Evolutionary conservation across 371 early-diverging fungal genomes (phyloP).

Genomic region (Rhizopus arrhizus): DNA sequence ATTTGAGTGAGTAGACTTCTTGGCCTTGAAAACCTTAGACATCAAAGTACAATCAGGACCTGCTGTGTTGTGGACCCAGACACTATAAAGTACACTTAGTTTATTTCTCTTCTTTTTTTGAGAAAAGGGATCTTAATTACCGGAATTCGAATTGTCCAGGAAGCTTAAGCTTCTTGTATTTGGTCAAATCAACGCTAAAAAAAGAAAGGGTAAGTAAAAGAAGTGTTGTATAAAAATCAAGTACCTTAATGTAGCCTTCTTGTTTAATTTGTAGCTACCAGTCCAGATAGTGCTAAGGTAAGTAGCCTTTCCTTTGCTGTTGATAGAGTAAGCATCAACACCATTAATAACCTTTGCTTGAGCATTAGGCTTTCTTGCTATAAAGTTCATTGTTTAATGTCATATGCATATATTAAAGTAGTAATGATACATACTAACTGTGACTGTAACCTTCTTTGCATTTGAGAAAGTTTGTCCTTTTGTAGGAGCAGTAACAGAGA

Average conservation of each 20-base stretch:
- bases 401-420: not conserved
- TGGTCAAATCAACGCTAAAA: conserved; percentile 47
- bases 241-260: conserved; percentile 48
- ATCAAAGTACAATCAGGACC: conserved; percentile 56
- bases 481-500: conserved; percentile 39
- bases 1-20: conserved; percentile 41
- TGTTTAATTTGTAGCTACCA: conserved; percentile 42
- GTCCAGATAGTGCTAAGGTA: conserved; percentile 51
- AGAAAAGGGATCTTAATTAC: conserved; percentile 22
- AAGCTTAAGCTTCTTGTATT: conserved; percentile 36
- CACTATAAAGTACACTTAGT: conserved; percentile 20
- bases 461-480: conserved; percentile 40
- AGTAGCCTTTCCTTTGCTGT: conserved; percentile 36
- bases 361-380: conserved; percentile 46
- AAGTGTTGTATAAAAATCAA: not conserved
- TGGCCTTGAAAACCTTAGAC: conserved; percentile 54
- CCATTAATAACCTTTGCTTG: conserved; percentile 46
- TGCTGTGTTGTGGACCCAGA: conserved; percentile 44
- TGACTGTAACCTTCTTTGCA: conserved; percentile 43
- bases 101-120: not conserved
- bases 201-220: not conserved
- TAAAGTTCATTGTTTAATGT: not conserved
- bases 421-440: conserved; percentile 45
- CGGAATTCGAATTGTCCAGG: conserved; percentile 55
- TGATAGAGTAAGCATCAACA: conserved; percentile 50